Evolutionary conservation across 176 grass and related monocot species (phyloP), one percentile per base, ranked within the genome.

Genomic region (Eleusine indica): DNA sequence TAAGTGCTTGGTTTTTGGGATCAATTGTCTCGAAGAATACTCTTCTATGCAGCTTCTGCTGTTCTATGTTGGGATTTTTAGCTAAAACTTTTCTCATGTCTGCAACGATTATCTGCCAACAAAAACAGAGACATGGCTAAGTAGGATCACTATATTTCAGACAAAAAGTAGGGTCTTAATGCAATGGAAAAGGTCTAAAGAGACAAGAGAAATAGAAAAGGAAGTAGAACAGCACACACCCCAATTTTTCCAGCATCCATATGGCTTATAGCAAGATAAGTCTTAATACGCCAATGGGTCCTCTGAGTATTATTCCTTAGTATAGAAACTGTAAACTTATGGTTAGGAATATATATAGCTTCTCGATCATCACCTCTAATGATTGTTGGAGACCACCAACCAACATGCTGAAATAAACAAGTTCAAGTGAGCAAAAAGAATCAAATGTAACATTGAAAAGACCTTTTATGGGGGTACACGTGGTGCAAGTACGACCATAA

Each of bases 11-110:
- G 85, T 85, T 96, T 85, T 94, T 94, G 18, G 89, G 91, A 90
- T 99, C 91, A 82, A 99, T 89, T 83, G 89, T 94, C 77, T 99
- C 96, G 77, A 99, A 85, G 80, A 99, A 96, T 80, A 99, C 93
- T 86, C 96, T 96, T 76, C 96, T 91, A 73, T 96, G 96, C 64
- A 99, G 73, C 64, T 88, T 96, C 78, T 99, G 89, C 54, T 99
- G 96, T 68, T 99, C 93, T 79, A 99, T 99, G 79, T 92, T 83
- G 38, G 90, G 89, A 92, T 92, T 92, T 74, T 99, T 99, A 37
- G 96, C 93, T 43, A 96, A 77, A 25, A 99, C 93, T 87, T 99
- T 99, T 79, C 96, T 87, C 96, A 99, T 99, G 84, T 99, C 96
- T 22, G 96, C 91, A 75, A 99, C 93, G 44, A 99, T 99, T 85